Base-by-base conservation (phyloP, 2,329 filamentous ascomycete genomes). In the Tolypocladium tropicale region DNA sequence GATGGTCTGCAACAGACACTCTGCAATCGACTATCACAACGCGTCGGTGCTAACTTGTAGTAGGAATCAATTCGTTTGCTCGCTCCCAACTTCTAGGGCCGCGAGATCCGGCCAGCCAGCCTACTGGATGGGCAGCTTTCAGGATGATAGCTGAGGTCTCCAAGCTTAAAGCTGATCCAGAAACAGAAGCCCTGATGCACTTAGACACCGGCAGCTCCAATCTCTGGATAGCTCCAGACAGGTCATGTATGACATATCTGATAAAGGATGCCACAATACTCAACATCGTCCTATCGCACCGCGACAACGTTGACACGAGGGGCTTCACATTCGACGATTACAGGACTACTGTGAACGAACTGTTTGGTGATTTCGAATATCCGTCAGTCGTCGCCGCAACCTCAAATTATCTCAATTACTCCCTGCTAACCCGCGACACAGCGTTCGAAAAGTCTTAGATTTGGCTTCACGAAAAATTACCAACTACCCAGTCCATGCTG, bases 281-380 rank as follows among this genome's bases (percentile, higher is more conserved):
- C 60, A 76, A 76, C 57, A 71, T 76, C 67, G 74, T 76, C 0
- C 63, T 76, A 1, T 73, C 71, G 5, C 73, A 76, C 56, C 65
- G 63, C 16, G 74, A 76, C 58, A 51, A 61, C 32, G 41, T 60
- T 39, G 46, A 61, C 52, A 60, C 60, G 32, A 57, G 43, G 39
- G 37, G 53, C 2, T 58, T 58, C 16, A 55, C 54, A 7, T 7
- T 53, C 1, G 53, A 52, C 10, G 51, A 62, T 21, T 58, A 58
- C 46, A 53, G 33, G 10, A 43, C 34, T 2, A 54, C 56, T 25
- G 58, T 59, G 3, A 39, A 49, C 9, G 41, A 54, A 0, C 43
- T 58, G 16, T 58, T 57, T 12, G 48, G 34, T n/a, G 55, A 52
- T 12, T 59, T 59, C 52, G 55, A 59, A 9, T 51, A 53, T 12